A percentile compares a stretch with the other conserved stretches of the same genome.
Conservation (phyloP, 2,329 filamentous ascomycete species). For the Claviceps sp. region DNA sequence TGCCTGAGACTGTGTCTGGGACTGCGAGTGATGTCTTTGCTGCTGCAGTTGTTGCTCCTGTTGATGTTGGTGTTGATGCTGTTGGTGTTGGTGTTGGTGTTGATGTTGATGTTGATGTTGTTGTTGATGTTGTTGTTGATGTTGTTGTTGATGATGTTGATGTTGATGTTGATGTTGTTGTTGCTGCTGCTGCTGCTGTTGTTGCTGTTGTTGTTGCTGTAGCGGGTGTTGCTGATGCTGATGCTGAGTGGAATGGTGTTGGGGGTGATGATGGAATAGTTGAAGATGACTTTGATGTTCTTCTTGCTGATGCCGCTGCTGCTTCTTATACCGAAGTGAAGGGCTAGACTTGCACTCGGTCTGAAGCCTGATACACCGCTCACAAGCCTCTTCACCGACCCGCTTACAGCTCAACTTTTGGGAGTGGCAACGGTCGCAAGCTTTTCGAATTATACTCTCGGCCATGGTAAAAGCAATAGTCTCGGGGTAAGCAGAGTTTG, state of each 20-base stretch:
- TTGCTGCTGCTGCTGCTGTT: constrained; percentile 10
- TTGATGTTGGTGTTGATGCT: background rate
- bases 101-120: constrained; percentile 19
- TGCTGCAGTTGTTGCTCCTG: constrained; percentile 4
- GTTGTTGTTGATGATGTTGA: constrained; percentile 10
- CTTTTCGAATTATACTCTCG: constrained; percentile 26
- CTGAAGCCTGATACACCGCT: constrained; percentile 27
- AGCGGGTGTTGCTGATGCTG: constrained; percentile 10
- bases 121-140: constrained; percentile 1
- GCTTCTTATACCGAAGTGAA: constrained; percentile 25
- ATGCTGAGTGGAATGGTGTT: constrained; percentile 15
- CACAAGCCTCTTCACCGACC: constrained; percentile 25
- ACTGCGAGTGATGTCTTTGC: constrained; percentile 6
- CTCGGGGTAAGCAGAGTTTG: constrained; percentile 10
- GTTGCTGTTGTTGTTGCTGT: too few relatives aligned
- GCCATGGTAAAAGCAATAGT: constrained; percentile 20
- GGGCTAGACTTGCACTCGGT: constrained; percentile 31
- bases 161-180: constrained; percentile 18
- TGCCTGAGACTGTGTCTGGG: background rate
- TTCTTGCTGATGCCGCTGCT: constrained; percentile 14
- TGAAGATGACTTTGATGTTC: constrained; percentile 5
- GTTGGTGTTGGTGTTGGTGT: background rate
- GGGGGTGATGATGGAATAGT: background rate
- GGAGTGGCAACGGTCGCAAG: constrained; percentile 32
- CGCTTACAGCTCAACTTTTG: constrained; percentile 34